phyloP scores from a whole-genome alignment of 2,329 filamentous ascomycete species.

The Mycosphaerella sp. region DNA sequence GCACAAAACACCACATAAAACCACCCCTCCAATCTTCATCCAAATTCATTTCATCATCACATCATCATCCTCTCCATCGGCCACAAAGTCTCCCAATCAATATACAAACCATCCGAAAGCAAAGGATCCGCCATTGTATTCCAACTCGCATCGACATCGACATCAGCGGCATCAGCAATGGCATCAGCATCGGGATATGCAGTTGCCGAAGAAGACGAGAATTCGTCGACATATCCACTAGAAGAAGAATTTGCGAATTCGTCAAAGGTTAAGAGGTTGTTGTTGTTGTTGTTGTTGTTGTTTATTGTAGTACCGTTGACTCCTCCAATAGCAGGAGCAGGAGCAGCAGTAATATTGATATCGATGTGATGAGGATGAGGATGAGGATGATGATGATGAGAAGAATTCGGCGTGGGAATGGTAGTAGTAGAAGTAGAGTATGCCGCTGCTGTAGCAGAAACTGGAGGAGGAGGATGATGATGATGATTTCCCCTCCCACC shows the following conservation, averaged over 20 bases:
- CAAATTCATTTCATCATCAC: background rate
- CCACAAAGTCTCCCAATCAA: conserved; percentile 17
- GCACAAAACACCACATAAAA: too few species aligned
- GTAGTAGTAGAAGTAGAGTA: too few species aligned
- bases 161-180: too few species aligned
- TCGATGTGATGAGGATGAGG: too few species aligned
- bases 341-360: too few species aligned
- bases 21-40: background rate
- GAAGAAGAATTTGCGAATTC: too few species aligned
- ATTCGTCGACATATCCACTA: background rate
- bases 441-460: too few species aligned
- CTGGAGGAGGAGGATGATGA: too few species aligned
- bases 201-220: background rate
- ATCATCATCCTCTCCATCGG: conserved; percentile 13
- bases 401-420: background rate
- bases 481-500: too few species aligned
- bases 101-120: conserved; percentile 14
- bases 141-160: background rate
- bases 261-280: too few species aligned
- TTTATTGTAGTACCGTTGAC: too few species aligned
- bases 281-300: background rate
- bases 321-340: too few species aligned
- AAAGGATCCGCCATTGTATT: conserved; percentile 3
- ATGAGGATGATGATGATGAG: background rate
- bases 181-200: background rate